Percentiles rank a stretch among this genome's conserved stretches.
phyloP scores from a whole-genome alignment of 192 early-diverging fungal genomes.

The Spizellomyces sp. region DNA sequence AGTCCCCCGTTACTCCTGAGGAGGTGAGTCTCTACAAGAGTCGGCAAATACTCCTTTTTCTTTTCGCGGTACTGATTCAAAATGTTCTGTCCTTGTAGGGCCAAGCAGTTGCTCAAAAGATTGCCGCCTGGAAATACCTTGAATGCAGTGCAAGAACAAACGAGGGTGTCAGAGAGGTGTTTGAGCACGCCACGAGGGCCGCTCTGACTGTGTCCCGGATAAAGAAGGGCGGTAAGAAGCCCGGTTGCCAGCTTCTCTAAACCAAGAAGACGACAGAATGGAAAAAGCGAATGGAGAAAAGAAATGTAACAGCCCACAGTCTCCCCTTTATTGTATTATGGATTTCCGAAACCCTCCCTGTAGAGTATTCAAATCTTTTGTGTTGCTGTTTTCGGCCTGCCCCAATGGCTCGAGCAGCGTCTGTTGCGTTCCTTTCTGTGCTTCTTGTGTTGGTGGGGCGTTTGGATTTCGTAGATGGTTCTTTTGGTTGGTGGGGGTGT shows the following conservation, averaged over 20 bases:
- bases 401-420: no score
- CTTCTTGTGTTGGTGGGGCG: no score
- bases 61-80: background rate
- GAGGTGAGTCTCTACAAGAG: slow-evolving; percentile 6
- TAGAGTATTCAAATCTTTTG: no score
- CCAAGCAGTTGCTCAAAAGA: slow-evolving; percentile 74
- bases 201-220: slow-evolving; percentile 52
- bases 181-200: slow-evolving; percentile 83
- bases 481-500: no score
- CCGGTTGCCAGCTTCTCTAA: slow-evolving; percentile 11
- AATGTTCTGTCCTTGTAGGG: slow-evolving; percentile 53
- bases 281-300: no score
- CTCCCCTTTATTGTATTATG: no score
- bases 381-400: no score
- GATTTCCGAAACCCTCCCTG: no score
- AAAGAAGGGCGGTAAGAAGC: slow-evolving; percentile 11
- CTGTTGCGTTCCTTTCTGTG: no score
- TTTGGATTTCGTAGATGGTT: no score
- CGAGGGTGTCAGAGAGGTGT: slow-evolving; percentile 84
- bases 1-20: slow-evolving; percentile 69
- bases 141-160: slow-evolving; percentile 91
- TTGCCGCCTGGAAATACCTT: slow-evolving; percentile 84
- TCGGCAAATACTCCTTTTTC: background rate
- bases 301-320: no score
- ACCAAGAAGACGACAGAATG: background rate